Evolutionary conservation across 192 early-diverging fungal genomes (phyloP).

Genomic region (Backusella tarrabulga): DNA sequence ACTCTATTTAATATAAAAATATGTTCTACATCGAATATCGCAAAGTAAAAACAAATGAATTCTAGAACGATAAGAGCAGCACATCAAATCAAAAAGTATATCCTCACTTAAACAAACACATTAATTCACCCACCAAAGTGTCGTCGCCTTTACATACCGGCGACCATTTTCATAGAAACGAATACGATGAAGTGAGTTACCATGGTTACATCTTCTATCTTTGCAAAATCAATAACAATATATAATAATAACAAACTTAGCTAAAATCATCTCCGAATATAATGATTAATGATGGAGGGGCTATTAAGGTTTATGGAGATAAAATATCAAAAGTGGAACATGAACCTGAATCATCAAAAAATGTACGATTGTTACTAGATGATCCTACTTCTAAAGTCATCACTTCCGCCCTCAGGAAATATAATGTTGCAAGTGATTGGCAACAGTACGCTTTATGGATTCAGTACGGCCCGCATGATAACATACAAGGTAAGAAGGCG

Average conservation of each 20-base stretch:
- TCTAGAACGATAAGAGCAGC: neutral
- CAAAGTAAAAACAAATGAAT: neutral
- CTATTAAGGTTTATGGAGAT: conserved; percentile 87
- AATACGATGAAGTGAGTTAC: neutral
- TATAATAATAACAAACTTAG: neutral
- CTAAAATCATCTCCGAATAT: conserved; percentile 31
- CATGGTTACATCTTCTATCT: too few relatives aligned
- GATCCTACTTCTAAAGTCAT: conserved; percentile 88
- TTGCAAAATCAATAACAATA: neutral
- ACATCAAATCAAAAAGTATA: conserved; percentile 10
- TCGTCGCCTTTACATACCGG: conserved; percentile 1
- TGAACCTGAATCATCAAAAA: conserved; percentile 65
- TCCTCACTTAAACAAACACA: conserved; percentile 8
- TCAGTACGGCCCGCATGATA: conserved; percentile 56
- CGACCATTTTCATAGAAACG: conserved; percentile 5
- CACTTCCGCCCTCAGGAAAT: conserved; percentile 83
- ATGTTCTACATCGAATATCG: neutral
- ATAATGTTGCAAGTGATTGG: conserved; percentile 88
- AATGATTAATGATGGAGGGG: conserved; percentile 50
- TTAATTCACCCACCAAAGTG: conserved; percentile 9
- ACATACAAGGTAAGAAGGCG: conserved; percentile 49
- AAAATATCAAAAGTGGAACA: conserved; percentile 55
- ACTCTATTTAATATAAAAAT: neutral
- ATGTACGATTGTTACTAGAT: conserved; percentile 75
- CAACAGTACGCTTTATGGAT: conserved; percentile 84